Evolutionary conservation across 2,329 filamentous ascomycete species (phyloP).

Genomic region (Helotiales sp.): DNA sequence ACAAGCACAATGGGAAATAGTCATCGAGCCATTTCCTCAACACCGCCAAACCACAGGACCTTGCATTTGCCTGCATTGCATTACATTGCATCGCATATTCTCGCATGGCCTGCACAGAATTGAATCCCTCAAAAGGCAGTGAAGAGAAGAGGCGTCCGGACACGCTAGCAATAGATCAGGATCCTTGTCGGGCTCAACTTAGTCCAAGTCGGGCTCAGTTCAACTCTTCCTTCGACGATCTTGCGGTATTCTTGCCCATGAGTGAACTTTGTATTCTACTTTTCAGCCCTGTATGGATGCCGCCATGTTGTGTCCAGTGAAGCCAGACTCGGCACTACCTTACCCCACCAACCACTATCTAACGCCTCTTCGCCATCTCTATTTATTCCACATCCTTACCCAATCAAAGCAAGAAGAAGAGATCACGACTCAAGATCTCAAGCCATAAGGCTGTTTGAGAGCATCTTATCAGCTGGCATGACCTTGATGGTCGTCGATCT

Average conservation of each 20-base stretch:
- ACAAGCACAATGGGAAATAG: neutral
- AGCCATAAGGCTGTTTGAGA: neutral
- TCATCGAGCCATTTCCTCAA: too few species aligned
- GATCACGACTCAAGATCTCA: neutral
- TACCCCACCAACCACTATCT: neutral
- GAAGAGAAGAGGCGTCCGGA: too few species aligned
- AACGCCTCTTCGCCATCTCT: neutral
- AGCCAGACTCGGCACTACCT: neutral
- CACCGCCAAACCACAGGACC: conserved; percentile 5
- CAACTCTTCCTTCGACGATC: neutral
- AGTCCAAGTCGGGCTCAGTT: neutral
- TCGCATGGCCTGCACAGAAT: too few species aligned
- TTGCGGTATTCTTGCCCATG: too few species aligned
- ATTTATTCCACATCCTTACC: neutral
- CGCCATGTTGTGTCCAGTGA: neutral
- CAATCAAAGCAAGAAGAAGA: neutral
- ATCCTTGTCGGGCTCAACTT: conserved; percentile 3
- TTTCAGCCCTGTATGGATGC: conserved; percentile 11
- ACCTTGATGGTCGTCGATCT: neutral
- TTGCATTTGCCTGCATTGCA: too few species aligned
- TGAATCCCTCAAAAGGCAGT: too few species aligned
- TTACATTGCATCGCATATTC: too few species aligned
- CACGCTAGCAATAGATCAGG: too few species aligned
- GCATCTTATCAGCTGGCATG: neutral
- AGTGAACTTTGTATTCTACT: neutral